These are phyloP conservation scores for Scutellaria baicalensis DNA, from an alignment of 257 asterid species.

Conservation along the genomic window DNA sequence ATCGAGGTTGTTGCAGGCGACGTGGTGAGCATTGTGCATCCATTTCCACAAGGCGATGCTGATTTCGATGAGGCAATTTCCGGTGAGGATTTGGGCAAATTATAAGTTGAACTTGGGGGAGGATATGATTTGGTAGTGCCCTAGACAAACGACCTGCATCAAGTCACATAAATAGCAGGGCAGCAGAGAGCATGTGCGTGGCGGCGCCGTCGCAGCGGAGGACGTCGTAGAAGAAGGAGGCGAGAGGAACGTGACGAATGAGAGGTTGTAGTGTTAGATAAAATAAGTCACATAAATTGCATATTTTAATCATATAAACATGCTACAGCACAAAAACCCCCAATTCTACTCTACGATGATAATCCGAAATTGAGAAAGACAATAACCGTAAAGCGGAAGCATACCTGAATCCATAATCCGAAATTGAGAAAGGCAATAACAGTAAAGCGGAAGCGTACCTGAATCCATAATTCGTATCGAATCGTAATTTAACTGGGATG, in stretches of 20 bases:
- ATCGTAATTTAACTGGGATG: no score
- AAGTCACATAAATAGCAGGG: conserved; percentile 25
- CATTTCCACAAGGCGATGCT: conserved; percentile 53
- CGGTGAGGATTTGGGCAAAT: conserved; percentile 24
- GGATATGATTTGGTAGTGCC: conserved; percentile 34
- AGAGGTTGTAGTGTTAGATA: conserved; percentile 15
- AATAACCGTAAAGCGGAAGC: no score
- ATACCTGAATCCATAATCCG: no score
- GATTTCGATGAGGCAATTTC: conserved; percentile 37
- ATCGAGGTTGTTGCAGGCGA: conserved; percentile 40
- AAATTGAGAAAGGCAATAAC: no score
- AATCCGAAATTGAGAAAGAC: no score
- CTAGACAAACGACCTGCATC: conserved; percentile 44
- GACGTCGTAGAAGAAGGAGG: conserved; percentile 22
- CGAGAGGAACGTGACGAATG: conserved; percentile 17
- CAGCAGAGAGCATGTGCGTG: conserved; percentile 27
- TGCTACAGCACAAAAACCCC: no score
- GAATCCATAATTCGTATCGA: no score
- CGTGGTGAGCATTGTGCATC: no score
- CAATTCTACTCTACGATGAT: no score
- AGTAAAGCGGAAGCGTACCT: no score
- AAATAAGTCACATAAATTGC: no score
- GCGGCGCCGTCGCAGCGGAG: conserved; percentile 8
- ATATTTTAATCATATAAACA: no score
- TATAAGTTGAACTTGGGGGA: conserved; percentile 22